A percentile compares a stretch with the other conserved stretches of the same genome.
Evolutionary conservation across 2,329 filamentous ascomycete species (phyloP).

Genomic region (Scedosporium boydii): DNA sequence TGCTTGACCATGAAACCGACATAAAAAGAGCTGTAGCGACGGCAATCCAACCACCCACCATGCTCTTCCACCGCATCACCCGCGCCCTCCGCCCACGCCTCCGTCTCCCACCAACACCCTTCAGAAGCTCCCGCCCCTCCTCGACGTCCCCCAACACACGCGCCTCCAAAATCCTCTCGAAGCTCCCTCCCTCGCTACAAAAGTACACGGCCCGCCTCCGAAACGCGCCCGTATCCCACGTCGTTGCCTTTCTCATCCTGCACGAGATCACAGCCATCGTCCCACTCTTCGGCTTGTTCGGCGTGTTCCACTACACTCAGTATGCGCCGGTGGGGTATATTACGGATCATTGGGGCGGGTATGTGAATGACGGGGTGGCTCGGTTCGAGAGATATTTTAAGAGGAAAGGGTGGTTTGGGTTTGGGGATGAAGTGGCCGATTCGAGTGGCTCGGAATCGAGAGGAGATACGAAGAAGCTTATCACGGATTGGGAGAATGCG

Average conservation of each 20-base stretch:
- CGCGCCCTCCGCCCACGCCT: neutral
- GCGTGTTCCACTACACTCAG: constrained; percentile 68
- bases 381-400: constrained; percentile 70
- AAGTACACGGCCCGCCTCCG: constrained; percentile 61
- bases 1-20: neutral
- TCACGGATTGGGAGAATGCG: constrained; percentile 26
- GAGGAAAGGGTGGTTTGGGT: constrained; percentile 73
- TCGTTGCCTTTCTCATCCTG: constrained; percentile 77
- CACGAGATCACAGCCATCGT: constrained; percentile 87
- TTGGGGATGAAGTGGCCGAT: constrained; percentile 26
- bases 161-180: constrained; percentile 28
- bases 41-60: neutral
- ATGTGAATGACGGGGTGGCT: constrained; percentile 53
- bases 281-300: constrained; percentile 66
- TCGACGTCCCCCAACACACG: constrained; percentile 2
- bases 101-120: neutral
- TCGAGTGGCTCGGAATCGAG: neutral
- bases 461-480: constrained; percentile 16
- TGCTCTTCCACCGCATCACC: neutral
- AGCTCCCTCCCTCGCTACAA: constrained; percentile 57
- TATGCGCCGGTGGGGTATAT: constrained; percentile 56
- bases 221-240: constrained; percentile 69
- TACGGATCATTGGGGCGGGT: constrained; percentile 36
- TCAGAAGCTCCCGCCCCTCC: neutral
- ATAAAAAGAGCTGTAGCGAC: neutral